Evolutionary conservation across 164 flowering plant species (phyloP).

Genomic region (Piper longum): DNA sequence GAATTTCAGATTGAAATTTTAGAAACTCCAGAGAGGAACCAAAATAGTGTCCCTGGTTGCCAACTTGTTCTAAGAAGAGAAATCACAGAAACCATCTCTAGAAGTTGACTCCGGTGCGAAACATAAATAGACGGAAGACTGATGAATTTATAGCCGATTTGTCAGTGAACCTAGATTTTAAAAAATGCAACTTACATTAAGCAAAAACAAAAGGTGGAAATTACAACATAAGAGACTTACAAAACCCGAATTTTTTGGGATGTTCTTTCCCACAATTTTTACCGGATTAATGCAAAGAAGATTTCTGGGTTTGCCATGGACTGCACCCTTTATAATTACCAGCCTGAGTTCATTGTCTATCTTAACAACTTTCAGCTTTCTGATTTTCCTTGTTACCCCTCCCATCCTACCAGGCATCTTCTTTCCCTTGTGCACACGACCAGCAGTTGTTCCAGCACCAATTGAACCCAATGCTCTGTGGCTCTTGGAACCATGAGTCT

Average conservation of each 20-base stretch:
- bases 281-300: conserved; percentile 88
- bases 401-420: conserved; percentile 99
- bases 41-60: no score
- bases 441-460: conserved; percentile 98
- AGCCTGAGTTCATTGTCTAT: conserved; percentile 71
- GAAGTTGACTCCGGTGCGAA: no score
- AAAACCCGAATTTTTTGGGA: conserved; percentile 52
- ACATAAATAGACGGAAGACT: no score
- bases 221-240: no score
- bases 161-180: no score
- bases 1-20: no score
- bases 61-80: no score
- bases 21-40: no score
- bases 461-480: conserved; percentile 85
- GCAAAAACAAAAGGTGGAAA: no score
- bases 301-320: conserved; percentile 98
- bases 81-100: no score
- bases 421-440: conserved; percentile 83
- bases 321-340: conserved; percentile 83
- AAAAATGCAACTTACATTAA: no score
- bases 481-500: conserved; percentile 97
- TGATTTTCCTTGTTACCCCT: conserved; percentile 68
- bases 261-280: conserved; percentile 87
- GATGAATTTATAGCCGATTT: no score
- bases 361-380: conserved; percentile 75